phyloP scores from a whole-genome alignment of 2,329 filamentous ascomycete genomes.

The Clonostachys solani region DNA sequence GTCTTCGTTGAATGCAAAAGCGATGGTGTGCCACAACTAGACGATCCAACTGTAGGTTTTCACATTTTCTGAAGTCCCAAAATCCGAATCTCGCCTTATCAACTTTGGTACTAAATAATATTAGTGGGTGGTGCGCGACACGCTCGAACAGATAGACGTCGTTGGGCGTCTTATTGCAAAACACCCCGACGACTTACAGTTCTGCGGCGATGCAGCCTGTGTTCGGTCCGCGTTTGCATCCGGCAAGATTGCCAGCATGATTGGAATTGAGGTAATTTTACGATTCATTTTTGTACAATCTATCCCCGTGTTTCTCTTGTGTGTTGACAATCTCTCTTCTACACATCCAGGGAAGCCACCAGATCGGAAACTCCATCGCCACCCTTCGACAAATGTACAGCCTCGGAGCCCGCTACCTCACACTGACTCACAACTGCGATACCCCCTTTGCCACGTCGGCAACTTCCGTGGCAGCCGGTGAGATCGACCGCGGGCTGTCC shows the following conservation, averaged over 20 bases:
- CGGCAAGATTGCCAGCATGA: slow-evolving; percentile 6
- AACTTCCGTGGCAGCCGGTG: slow-evolving; percentile 5
- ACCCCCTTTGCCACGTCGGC: slow-evolving; percentile 10
- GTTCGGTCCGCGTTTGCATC: slow-evolving; percentile 2
- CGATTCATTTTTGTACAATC: too few species aligned
- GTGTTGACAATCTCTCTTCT: too few species aligned
- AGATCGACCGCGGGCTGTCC: slow-evolving; percentile 7
- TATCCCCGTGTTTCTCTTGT: too few species aligned
- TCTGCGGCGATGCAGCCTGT: slow-evolving; percentile 5
- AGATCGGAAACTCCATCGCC: slow-evolving; percentile 80
- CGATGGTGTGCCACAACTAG: neutral
- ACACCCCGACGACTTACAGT: slow-evolving; percentile 5
- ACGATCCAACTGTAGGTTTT: neutral
- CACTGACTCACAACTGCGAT: slow-evolving; percentile 12
- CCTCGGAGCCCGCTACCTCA: slow-evolving; percentile 24
- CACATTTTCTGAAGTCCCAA: too few species aligned
- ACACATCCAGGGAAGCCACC: slow-evolving; percentile 44
- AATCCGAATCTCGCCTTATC: too few species aligned
- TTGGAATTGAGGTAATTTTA: slow-evolving; percentile 5
- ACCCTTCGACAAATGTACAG: slow-evolving; percentile 43
- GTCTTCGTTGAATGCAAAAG: slow-evolving; percentile 8
- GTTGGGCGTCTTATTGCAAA: slow-evolving; percentile 6
- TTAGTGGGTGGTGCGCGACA: slow-evolving; percentile 5
- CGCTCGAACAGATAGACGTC: slow-evolving; percentile 10
- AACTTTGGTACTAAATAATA: neutral